phyloP scores from a whole-genome alignment of 805 yeast genomes.

The Candida gorgasii region DNA sequence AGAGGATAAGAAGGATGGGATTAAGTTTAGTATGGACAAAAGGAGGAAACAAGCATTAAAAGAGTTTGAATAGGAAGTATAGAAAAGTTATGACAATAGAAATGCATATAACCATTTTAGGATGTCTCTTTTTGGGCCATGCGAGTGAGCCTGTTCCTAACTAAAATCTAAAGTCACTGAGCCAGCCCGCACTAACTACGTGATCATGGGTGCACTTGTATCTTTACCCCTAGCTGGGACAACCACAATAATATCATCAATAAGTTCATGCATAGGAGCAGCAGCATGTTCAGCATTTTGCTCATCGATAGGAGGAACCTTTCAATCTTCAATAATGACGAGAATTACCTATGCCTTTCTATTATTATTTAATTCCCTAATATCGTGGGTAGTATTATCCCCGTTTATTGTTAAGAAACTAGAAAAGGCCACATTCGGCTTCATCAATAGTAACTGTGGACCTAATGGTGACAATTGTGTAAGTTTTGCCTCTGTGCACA shows the following conservation, averaged over 20 bases:
- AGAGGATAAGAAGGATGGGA: conserved; percentile 15
- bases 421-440: conserved; percentile 68
- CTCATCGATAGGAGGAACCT: conserved; percentile 53
- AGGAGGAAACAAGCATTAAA: conserved; percentile 43
- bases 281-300: conserved; percentile 68
- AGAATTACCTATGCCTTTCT: conserved; percentile 83
- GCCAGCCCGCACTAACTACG: background rate
- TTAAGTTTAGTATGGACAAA: conserved; percentile 35
- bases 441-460: conserved; percentile 69
- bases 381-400: conserved; percentile 92
- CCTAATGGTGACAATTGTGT: conserved; percentile 72
- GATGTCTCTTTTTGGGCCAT: background rate
- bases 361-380: conserved; percentile 70
- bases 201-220: conserved; percentile 61
- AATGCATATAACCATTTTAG: background rate
- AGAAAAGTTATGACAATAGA: background rate
- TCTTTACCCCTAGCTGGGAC: conserved; percentile 70
- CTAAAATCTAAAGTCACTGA: too few species aligned
- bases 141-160: background rate
- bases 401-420: conserved; percentile 76
- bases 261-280: conserved; percentile 80
- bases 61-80: conserved; percentile 31
- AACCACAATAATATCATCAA: conserved; percentile 33
- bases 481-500: conserved; percentile 92
- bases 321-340: conserved; percentile 77